Base-by-base conservation (phyloP, 129 eudicot genomes). In the sunflower (Helianthus annuus) region DNA sequence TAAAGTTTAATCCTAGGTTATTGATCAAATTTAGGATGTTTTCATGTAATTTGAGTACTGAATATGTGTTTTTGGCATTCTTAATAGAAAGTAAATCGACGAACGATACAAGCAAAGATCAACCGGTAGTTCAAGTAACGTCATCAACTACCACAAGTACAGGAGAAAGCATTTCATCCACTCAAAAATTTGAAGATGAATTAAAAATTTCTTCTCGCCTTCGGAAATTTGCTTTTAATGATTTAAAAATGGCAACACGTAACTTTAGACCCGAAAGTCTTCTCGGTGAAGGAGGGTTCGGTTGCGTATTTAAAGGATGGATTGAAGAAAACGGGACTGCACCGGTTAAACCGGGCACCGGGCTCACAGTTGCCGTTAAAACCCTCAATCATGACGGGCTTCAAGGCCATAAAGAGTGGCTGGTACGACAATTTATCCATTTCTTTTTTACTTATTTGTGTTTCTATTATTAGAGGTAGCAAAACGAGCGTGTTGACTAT, bases 361-460 rank as follows among this genome's bases (percentile, higher is more conserved):
- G 98, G 32, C 96, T 92, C 74, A 92, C 98, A 2, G 98, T 92
- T 77, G 98, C 98, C 7, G 98, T 92, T 61, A 92, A 92, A 74
- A 92, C 98, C 36, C 92, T 92, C 10, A 92, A 92, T 73, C 98
- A 92, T 74, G 98, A 92, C 63, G 98, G 98, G 39, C 96, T 92
- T 80, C 98, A 92, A 88, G 98, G 98, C 76, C 98, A 92, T 79
- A 92, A 89, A 85, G 98, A 92, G 73, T 92, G 98, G 98, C 94
- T 92, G 98, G 98, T 92, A 68, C 7, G 88, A 12, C 54, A 0
- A 52, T 68, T 62, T 54, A 51, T 46, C 68, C 49, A 32, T n/a
- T 62, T 29, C 10, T 17, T 67, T 67, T 57, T 61, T 36, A 4
- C 48, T 58, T 16, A 32, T 60, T 39, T 19, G 1, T 56, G 6